Base-by-base conservation (phyloP, 2,329 filamentous ascomycete species). In the Lachnellula arida region DNA sequence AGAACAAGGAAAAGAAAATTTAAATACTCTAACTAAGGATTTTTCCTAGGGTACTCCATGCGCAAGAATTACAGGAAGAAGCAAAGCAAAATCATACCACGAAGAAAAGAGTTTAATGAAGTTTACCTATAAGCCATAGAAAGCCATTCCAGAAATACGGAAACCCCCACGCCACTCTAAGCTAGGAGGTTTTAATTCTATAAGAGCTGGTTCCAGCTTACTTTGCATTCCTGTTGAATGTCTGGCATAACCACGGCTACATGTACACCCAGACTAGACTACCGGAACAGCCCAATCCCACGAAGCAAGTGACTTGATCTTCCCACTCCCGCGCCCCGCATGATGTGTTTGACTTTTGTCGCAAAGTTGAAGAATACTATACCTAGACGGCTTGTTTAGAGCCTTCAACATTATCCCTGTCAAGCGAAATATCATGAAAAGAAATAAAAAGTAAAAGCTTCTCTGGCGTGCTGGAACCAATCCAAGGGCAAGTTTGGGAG, bases 41-140 rank as follows among this genome's bases (percentile, higher is more conserved):
- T 25, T 19, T 19, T 19, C 19, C 19, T 25, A 6, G 23, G 3
- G 6, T 25, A 25, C 23, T 25, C 3, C 23, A 25, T 25, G 23
- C 3, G 23, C 84, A 67, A 99, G 95, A 54, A 91, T 91, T 53
- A 86, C 91, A 14, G 93, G 97, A 60, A 96, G 12, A 43, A 9
- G 17, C 17, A 43, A 14, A 22, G 4, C 14, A 19, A 19, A 1
- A 19, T 19, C 15, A n/a, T 17, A n/a, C 17, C 17, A n/a, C 14
- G 15, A 43, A n/a, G 1, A 19, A n/a, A 11, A 3, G 40, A 22
- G 4, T 23, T n/a, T 3, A 43, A 8, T 4, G 2, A 8, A 43
- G 14, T n/a, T n/a, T n/a, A n/a, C 14, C 15, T n/a, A 17, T n/a
- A 19, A 43, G 17, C 8, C 14, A 3, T 8, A 43, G 40, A 43